Percentiles rank a stretch among this genome's conserved stretches.
phyloP scores from a whole-genome alignment of 495 filamentous ascomycete species.

The Lophiotrema nucula region DNA sequence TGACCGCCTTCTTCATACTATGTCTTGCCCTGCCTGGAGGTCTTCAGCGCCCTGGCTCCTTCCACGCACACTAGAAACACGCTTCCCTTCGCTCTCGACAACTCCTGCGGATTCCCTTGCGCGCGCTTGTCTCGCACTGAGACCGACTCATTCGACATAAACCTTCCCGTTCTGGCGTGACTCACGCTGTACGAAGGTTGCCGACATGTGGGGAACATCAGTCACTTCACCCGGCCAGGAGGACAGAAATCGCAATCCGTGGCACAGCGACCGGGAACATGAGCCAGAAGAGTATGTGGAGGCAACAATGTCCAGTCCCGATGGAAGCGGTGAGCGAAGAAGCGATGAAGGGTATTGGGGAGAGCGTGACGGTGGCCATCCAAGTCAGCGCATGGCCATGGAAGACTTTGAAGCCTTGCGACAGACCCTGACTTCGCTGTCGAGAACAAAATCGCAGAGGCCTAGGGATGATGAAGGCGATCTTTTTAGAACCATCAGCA shows the following conservation, averaged over 20 bases:
- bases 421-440: slow-evolving; percentile 61
- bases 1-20: too few relatives aligned
- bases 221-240: not conserved
- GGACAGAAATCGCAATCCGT: slow-evolving; percentile 19
- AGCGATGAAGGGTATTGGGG: slow-evolving; percentile 67
- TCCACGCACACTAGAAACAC: too few relatives aligned
- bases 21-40: too few relatives aligned
- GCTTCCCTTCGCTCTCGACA: too few relatives aligned
- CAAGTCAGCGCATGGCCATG: slow-evolving; percentile 63
- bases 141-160: too few relatives aligned
- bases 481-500: slow-evolving; percentile 9
- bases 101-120: too few relatives aligned
- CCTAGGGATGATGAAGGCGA: not conserved
- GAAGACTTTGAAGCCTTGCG: slow-evolving; percentile 69
- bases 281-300: not conserved
- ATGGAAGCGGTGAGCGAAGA: not conserved
- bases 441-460: slow-evolving; percentile 49
- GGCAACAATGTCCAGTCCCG: not conserved
- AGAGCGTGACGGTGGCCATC: slow-evolving; percentile 64
- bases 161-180: too few relatives aligned
- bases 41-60: too few relatives aligned
- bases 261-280: slow-evolving; percentile 16
- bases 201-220: slow-evolving; percentile 18
- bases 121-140: too few relatives aligned
- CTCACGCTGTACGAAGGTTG: too few relatives aligned